Conservation (phyloP, 73 alveolate genomes). For the Symbiodinium pilosum region DNA sequence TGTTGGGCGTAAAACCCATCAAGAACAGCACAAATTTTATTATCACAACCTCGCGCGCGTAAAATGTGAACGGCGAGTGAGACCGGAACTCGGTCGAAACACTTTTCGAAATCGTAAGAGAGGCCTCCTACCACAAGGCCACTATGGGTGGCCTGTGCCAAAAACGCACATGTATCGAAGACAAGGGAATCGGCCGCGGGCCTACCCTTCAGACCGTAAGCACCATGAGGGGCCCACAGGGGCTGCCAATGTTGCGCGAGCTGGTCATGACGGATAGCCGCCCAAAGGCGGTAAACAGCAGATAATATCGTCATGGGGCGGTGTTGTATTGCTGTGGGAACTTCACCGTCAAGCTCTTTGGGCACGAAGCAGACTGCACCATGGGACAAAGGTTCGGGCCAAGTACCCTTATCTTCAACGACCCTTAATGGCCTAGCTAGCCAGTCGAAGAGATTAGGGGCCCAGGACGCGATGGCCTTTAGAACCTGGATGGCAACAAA, state of each 20-base stretch:
- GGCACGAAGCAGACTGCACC: background rate
- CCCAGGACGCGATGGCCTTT: background rate
- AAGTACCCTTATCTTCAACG: background rate
- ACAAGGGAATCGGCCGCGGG: background rate
- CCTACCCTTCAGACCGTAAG: background rate
- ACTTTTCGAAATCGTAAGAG: background rate
- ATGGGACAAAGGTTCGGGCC: background rate
- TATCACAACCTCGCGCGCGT: background rate
- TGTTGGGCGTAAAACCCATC: background rate
- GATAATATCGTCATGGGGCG: background rate
- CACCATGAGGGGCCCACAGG: background rate
- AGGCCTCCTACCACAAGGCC: background rate
- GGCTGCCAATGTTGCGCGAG: background rate
- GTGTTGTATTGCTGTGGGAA: background rate
- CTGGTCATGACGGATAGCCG: background rate
- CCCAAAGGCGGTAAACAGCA: background rate
- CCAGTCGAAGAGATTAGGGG: background rate
- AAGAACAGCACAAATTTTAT: background rate
- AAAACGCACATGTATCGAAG: background rate
- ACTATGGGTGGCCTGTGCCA: background rate
- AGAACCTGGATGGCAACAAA: too few species aligned
- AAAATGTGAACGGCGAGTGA: background rate
- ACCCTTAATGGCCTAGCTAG: background rate
- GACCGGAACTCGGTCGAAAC: background rate
- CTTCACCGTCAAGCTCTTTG: background rate